Conservation (phyloP, 2,329 filamentous ascomycete genomes). For the Aspergillus sp. region DNA sequence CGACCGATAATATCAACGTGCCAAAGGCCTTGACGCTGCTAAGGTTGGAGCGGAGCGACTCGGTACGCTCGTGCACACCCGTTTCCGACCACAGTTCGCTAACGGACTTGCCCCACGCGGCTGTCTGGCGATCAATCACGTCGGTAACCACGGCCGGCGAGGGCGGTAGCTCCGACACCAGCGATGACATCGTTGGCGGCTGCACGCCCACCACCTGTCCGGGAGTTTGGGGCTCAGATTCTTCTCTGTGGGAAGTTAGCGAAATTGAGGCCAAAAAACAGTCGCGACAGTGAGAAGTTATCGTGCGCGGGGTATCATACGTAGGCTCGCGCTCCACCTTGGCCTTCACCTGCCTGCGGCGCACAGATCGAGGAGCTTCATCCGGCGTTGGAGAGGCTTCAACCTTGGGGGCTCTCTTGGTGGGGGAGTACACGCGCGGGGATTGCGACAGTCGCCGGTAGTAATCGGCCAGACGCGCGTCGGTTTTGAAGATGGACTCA, state of each 20-base stretch:
- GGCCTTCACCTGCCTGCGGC: conserved; percentile 45
- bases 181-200: conserved; percentile 6
- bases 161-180: conserved; percentile 31
- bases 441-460: conserved; percentile 59
- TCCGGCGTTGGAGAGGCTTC: conserved; percentile 35
- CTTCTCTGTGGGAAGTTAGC: conserved; percentile 15
- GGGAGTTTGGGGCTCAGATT: conserved; percentile 22
- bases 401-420: conserved; percentile 50
- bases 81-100: conserved; percentile 39
- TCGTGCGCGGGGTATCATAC: conserved; percentile 15
- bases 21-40: conserved; percentile 71
- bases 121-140: conserved; percentile 69
- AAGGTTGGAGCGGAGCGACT: conserved; percentile 67
- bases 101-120: conserved; percentile 38
- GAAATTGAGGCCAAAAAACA: not conserved
- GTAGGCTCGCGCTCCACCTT: conserved; percentile 40
- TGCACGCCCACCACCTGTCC: conserved; percentile 18
- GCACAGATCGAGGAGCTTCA: conserved; percentile 34
- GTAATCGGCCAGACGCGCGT: conserved; percentile 71
- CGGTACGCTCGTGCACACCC: conserved; percentile 51
- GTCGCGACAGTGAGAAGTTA: not conserved
- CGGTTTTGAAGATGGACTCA: conserved; percentile 62
- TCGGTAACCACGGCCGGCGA: conserved; percentile 58
- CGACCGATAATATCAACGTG: conserved; percentile 66
- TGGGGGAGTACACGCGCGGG: conserved; percentile 46